Conservation (phyloP, 371 early-diverging fungal species). For the Gilbertella persicaria region DNA sequence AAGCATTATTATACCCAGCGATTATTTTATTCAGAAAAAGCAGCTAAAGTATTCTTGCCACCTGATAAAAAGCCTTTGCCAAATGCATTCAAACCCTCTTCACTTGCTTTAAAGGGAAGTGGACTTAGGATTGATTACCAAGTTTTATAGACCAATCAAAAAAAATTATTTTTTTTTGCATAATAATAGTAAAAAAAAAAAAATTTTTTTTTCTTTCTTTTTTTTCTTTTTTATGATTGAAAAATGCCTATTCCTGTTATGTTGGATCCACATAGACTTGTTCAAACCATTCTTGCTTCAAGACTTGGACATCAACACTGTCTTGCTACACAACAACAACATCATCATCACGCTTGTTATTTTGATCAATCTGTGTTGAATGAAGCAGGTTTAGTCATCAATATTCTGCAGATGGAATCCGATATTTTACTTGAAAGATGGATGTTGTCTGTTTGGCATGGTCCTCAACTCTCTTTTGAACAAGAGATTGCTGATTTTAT, state of each 20-base stretch:
- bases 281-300: neutral
- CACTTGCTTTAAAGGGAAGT: conserved; percentile 39
- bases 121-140: conserved; percentile 40
- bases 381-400: conserved; percentile 10
- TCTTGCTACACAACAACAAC: neutral
- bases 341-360: conserved; percentile 3
- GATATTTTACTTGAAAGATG: conserved; percentile 16
- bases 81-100: conserved; percentile 46
- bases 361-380: conserved; percentile 1
- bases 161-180: conserved; percentile 1
- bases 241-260: conserved; percentile 18
- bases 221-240: neutral
- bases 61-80: conserved; percentile 44
- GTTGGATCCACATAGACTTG: conserved; percentile 1
- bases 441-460: too few relatives aligned
- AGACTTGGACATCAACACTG: neutral
- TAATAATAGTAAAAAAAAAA: neutral
- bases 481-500: too few relatives aligned
- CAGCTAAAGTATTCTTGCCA: conserved; percentile 30
- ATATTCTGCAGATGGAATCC: conserved; percentile 19
- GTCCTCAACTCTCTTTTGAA: too few relatives aligned
- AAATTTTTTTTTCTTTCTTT: conserved; percentile 4
- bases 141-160: conserved; percentile 22
- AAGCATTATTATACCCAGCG: conserved; percentile 34
- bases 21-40: conserved; percentile 32